A percentile compares a stretch with the other conserved stretches of the same genome.
phyloP scores from a whole-genome alignment of 768 basidiomycete species.

The Leccinum boreale region DNA sequence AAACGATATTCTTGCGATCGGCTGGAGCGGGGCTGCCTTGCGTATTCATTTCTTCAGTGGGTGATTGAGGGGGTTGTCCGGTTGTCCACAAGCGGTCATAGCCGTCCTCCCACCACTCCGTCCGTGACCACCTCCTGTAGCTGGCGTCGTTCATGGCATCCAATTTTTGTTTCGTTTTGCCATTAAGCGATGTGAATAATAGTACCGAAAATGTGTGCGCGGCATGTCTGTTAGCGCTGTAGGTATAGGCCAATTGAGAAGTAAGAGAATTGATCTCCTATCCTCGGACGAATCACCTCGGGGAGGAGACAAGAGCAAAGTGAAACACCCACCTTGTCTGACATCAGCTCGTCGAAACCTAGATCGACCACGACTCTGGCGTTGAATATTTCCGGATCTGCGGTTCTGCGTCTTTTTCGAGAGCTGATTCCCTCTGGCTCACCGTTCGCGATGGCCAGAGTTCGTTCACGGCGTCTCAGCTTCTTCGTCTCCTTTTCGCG shows the following conservation, averaged over 20 bases:
- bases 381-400: conserved; percentile 45
- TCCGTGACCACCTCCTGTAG: conserved; percentile 76
- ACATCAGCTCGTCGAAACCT: conserved; percentile 92
- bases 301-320: conserved; percentile 9
- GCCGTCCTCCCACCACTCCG: conserved; percentile 80
- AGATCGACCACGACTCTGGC: conserved; percentile 82
- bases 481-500: conserved; percentile 76
- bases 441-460: conserved; percentile 49
- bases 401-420: conserved; percentile 20
- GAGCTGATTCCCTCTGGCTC: conserved; percentile 35
- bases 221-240: conserved; percentile 80
- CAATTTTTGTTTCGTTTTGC: conserved; percentile 61
- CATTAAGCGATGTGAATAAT: conserved; percentile 78
- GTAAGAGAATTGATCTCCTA: conserved; percentile 91
- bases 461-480: conserved; percentile 61
- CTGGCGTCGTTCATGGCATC: conserved; percentile 62
- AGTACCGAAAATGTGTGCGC: conserved; percentile 65
- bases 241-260: conserved; percentile 89
- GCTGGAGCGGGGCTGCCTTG: conserved; percentile 8
- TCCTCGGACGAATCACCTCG: conserved; percentile 10
- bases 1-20: conserved; percentile 61
- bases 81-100: conserved; percentile 66
- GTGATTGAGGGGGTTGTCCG: not conserved
- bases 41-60: conserved; percentile 1
- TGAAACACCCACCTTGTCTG: conserved; percentile 68